Evolutionary conservation across 2,329 filamentous ascomycete species (phyloP).

Genomic region (Cladophialophora carrionii): DNA sequence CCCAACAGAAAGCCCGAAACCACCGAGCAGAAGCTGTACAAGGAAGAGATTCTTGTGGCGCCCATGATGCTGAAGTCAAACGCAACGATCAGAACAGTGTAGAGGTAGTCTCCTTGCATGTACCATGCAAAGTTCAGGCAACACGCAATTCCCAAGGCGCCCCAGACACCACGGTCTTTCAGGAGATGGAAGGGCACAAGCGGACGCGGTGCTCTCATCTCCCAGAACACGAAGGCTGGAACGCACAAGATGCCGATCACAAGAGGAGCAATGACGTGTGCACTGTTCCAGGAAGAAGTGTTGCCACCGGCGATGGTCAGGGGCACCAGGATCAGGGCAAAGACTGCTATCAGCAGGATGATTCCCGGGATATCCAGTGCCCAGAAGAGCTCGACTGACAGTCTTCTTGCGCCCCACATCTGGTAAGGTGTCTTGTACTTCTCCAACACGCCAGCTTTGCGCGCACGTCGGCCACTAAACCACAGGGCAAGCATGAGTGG

Average conservation of each 20-base stretch:
- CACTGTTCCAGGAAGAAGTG: conserved; percentile 54
- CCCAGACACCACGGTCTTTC: conserved; percentile 68
- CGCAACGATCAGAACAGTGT: conserved; percentile 63
- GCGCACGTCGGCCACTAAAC: conserved; percentile 58
- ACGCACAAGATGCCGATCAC: conserved; percentile 56
- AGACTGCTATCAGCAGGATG: conserved; percentile 56
- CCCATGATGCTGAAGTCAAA: conserved; percentile 62
- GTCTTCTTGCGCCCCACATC: conserved; percentile 45
- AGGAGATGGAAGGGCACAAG: conserved; percentile 65
- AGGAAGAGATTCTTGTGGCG: conserved; percentile 62
- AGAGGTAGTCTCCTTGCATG: conserved; percentile 67
- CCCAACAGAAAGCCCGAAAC: conserved; percentile 62
- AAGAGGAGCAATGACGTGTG: conserved; percentile 57
- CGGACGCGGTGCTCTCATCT: conserved; percentile 53
- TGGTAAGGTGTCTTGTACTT: conserved; percentile 52
- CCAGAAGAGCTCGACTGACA: conserved; percentile 56
- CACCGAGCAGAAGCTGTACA: conserved; percentile 64
- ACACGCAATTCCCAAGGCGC: conserved; percentile 61
- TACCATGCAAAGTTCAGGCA: conserved; percentile 64
- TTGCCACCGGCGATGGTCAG: conserved; percentile 61
- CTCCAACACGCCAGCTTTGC: conserved; percentile 54
- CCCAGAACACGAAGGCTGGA: conserved; percentile 59
- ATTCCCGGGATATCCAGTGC: conserved; percentile 60
- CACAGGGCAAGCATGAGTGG: conserved; percentile 59
- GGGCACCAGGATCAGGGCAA: conserved; percentile 58